phyloP scores from a whole-genome alignment of 192 early-diverging fungal genomes.

The Martensiomyces pterosporus region DNA sequence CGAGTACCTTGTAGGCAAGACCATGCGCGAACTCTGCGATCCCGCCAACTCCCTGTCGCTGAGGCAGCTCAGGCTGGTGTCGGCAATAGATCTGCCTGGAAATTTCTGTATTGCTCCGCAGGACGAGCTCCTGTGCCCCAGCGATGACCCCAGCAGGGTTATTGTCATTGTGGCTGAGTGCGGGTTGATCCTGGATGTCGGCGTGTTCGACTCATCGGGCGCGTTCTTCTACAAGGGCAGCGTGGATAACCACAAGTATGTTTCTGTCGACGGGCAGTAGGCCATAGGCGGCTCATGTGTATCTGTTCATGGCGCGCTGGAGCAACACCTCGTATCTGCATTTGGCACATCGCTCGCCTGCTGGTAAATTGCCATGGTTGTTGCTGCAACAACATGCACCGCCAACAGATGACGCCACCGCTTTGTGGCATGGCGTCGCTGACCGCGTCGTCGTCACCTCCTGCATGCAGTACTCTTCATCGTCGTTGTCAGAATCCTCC shows the following conservation, averaged over 20 bases:
- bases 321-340: slow-evolving; percentile 34
- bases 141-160: slow-evolving; percentile 36
- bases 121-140: slow-evolving; percentile 42
- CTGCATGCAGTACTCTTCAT: slow-evolving; percentile 7
- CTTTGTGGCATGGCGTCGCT: slow-evolving; percentile 5
- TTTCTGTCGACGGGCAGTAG: not conserved
- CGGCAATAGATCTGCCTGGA: slow-evolving; percentile 34
- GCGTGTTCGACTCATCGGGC: slow-evolving; percentile 39
- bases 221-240: slow-evolving; percentile 35
- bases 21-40: slow-evolving; percentile 34
- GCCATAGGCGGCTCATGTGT: slow-evolving; percentile 3
- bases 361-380: no score
- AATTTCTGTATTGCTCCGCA: slow-evolving; percentile 45
- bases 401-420: not conserved
- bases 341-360: slow-evolving; percentile 11
- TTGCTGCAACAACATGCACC: slow-evolving; percentile 5
- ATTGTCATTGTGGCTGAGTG: slow-evolving; percentile 35
- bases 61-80: slow-evolving; percentile 12
- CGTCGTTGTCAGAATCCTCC: not conserved
- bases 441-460: slow-evolving; percentile 5
- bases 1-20: slow-evolving; percentile 25
- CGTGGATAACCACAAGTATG: slow-evolving; percentile 26
- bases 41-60: slow-evolving; percentile 5
- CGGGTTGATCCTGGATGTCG: slow-evolving; percentile 33
- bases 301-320: slow-evolving; percentile 25